Conservation (phyloP, 768 basidiomycete species). For the Rubroboletus satanas region DNA sequence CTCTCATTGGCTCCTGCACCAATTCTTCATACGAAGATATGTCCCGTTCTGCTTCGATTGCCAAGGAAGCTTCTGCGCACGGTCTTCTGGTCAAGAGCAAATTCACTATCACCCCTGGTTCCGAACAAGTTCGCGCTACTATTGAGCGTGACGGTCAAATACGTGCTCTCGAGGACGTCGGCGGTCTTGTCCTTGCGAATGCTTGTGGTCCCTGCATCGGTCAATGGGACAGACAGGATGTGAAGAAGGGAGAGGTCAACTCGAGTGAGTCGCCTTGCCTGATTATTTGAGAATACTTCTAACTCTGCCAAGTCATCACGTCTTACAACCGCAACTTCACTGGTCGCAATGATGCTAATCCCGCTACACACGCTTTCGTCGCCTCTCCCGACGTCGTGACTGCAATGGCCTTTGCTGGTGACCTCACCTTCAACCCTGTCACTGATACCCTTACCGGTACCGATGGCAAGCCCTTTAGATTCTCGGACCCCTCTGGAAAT, state of each 20-base stretch:
- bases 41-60: slow-evolving; percentile 95
- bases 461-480: slow-evolving; percentile 97
- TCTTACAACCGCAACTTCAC: slow-evolving; percentile 99
- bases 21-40: slow-evolving; percentile 99
- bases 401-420: slow-evolving; percentile 92
- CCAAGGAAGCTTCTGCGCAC: slow-evolving; percentile 80
- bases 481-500: slow-evolving; percentile 84
- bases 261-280: slow-evolving; percentile 62
- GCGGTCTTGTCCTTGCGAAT: slow-evolving; percentile 93
- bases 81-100: slow-evolving; percentile 87
- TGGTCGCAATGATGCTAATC: slow-evolving; percentile 99
- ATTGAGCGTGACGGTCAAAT: slow-evolving; percentile 96
- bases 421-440: slow-evolving; percentile 94
- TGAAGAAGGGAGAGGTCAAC: slow-evolving; percentile 95
- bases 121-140: slow-evolving; percentile 97
- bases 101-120: slow-evolving; percentile 98
- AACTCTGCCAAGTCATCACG: slow-evolving; percentile 69
- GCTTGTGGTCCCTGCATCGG: slow-evolving; percentile 99
- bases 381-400: slow-evolving; percentile 94
- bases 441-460: slow-evolving; percentile 83
- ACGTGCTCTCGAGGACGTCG: slow-evolving; percentile 77
- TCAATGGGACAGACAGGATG: slow-evolving; percentile 97
- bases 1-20: slow-evolving; percentile 98
- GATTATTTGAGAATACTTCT: neutral
- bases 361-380: slow-evolving; percentile 96